Evolutionary conservation across 73 alveolate species (phyloP), one percentile per base, ranked within the genome.

Genomic region (Blepharisma japonicum): DNA sequence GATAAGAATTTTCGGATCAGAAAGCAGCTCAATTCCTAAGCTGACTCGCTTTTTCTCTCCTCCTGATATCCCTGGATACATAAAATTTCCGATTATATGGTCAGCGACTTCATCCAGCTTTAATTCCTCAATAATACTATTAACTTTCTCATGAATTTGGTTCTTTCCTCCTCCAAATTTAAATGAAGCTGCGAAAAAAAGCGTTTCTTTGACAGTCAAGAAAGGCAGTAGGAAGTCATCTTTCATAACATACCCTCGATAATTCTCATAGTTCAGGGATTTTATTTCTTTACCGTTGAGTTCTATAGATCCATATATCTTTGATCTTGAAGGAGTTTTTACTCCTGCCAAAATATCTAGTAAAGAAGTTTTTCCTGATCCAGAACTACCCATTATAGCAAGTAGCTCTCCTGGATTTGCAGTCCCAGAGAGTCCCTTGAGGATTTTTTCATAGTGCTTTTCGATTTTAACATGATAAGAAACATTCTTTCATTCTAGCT

Each of bases 341-440:
- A 80, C 2, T 78, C 77, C 77, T 6, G 86, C 68, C 6, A 83
- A 46, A 6, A 55, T 46, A 68, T 74, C 56, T 6, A 83, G 71
- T 3, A 83, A 68, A 18, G 86, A 61, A 4, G 90, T 77, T 45
- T 83, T 83, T 4, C 90, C 90, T 8, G 81, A 55, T 0, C 90
- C 90, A 14, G 90, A 83, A 7, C 86, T 48, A 5, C 90, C 90
- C 85, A 83, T 77, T 25, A 83, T 83, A 42, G 72, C 82, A 4
- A 68, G 23, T 9, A 61, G 66, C 39, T 83, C 84, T 0, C 81
- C 79, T 6, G 91, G 84, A 20, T 51, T 47, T 6, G 90, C 85
- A 56, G 21, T 55, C 1, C 90, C 90, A 23, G 49, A 20, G 2
- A 11, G 6, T 3, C 77, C 25, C 5, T 18, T 70, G 11, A 45